Base-by-base conservation (phyloP, 1,284 basidiomycete species). In the Malassezia globosa region DNA sequence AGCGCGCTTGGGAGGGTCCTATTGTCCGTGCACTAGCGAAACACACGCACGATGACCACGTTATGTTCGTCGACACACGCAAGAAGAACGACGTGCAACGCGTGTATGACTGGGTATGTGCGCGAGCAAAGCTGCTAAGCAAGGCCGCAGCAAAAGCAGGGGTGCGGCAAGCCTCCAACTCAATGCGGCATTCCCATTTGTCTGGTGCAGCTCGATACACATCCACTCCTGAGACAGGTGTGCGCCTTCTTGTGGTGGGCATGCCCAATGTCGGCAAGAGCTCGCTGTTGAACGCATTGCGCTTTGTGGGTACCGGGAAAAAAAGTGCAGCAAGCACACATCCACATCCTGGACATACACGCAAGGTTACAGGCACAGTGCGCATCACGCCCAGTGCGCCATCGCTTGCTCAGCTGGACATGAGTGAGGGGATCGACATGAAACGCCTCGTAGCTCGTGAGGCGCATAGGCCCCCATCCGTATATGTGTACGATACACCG, bases 241-340 rank as follows among this genome's bases (percentile, higher is more conserved):
- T 68, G 23, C 50, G 68, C 18, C 36, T 69, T 33, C 51, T 71
- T 37, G 61, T 69, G 5, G 39, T 71, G 11, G 92, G 92, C 21
- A 97, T 97, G 92, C 92, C 92, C 4, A 97, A 97, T 69, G 89
- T 96, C 35, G 94, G 94, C 40, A 99, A 97, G 75, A 94, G 88
- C 23, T 89, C 87, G 3, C 74, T 97, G 42, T 75, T 97, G 13
- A 97, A 97, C 68, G 82, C 85, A 0, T 77, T 97, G n/a, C 79
- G 94, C 35, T 82, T 82, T 62, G 82, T 83, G 54, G 92, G 90
- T 4, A 84, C 92, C 25, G 77, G 80, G 54, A 87, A 87, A 67
- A 84, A 59, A 18, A 95, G 96, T 74, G 89, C 88, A 1, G 80
- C 95, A 47, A 80, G 81, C 49, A 94, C 88, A 0, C 89, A 87